Evolutionary conservation across 2,329 filamentous ascomycete species (phyloP).

Genomic region (Gnomoniopsis smithogilvyi): DNA sequence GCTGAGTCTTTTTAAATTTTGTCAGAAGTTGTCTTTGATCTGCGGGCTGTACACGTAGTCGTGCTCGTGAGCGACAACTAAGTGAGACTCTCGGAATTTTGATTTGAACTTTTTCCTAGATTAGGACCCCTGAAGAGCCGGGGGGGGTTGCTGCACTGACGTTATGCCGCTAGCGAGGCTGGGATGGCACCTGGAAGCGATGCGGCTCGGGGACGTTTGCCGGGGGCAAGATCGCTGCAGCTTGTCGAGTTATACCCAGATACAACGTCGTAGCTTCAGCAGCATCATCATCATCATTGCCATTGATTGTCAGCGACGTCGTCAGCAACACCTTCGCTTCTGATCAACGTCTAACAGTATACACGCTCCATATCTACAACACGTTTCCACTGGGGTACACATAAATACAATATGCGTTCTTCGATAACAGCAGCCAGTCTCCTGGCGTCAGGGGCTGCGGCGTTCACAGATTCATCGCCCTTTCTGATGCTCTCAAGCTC

Average conservation of each 20-base stretch:
- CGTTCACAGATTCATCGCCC: conserved; percentile 83
- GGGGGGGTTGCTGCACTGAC: conserved; percentile 15
- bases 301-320: conserved; percentile 1
- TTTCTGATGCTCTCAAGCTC: conserved; percentile 85
- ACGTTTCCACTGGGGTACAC: neutral
- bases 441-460: conserved; percentile 58
- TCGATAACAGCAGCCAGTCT: conserved; percentile 48
- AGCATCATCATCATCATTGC: conserved; percentile 13
- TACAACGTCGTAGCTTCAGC: conserved; percentile 3
- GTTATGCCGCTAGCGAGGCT: conserved; percentile 11
- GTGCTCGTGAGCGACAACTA: neutral
- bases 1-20: neutral
- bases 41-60: too few species aligned
- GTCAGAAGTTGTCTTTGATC: too few species aligned
- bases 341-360: neutral
- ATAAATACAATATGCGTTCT: conserved; percentile 50
- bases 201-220: conserved; percentile 14
- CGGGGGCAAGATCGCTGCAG: conserved; percentile 10
- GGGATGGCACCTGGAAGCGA: neutral
- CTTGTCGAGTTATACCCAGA: conserved; percentile 3
- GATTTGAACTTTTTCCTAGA: conserved; percentile 9
- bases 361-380: neutral
- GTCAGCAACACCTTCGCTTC: neutral
- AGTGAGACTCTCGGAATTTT: neutral
- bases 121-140: conserved; percentile 15